phyloP scores from a whole-genome alignment of 495 filamentous ascomycete genomes.

The Venustampulla echinocandica region DNA sequence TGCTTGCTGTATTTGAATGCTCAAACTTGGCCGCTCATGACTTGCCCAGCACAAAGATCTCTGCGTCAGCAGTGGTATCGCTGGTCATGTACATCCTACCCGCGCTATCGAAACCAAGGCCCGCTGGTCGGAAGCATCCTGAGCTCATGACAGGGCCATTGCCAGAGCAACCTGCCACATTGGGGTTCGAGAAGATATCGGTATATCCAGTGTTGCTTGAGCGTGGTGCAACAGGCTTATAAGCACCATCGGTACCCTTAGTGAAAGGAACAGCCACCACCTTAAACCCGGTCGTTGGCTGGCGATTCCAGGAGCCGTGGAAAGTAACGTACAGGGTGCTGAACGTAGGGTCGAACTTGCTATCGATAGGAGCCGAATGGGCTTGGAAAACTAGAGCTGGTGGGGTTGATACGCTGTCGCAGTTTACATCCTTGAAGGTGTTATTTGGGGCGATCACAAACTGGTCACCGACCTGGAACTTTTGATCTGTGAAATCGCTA shows the following conservation, averaged over 20 bases:
- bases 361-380: slow-evolving; percentile 51
- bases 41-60: slow-evolving; percentile 42
- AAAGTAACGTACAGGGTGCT: slow-evolving; percentile 39
- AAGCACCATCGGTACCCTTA: slow-evolving; percentile 22
- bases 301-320: slow-evolving; percentile 49
- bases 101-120: slow-evolving; percentile 39
- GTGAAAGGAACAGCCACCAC: slow-evolving; percentile 30
- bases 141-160: neutral
- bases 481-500: slow-evolving; percentile 18
- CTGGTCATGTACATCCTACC: slow-evolving; percentile 48
- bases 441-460: slow-evolving; percentile 35
- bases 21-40: too few species aligned
- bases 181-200: slow-evolving; percentile 41
- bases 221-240: slow-evolving; percentile 29
- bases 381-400: slow-evolving; percentile 47
- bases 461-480: slow-evolving; percentile 31
- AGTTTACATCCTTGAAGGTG: slow-evolving; percentile 38
- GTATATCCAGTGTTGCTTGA: slow-evolving; percentile 32
- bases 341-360: slow-evolving; percentile 38
- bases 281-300: slow-evolving; percentile 46
- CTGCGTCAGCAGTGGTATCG: slow-evolving; percentile 49
- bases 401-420: slow-evolving; percentile 27
- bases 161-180: slow-evolving; percentile 35
- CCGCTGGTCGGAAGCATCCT: slow-evolving; percentile 47
- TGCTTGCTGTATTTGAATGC: too few species aligned